Base-by-base conservation (phyloP, 495 filamentous ascomycete species). In the Chaetomium fimeti region DNA sequence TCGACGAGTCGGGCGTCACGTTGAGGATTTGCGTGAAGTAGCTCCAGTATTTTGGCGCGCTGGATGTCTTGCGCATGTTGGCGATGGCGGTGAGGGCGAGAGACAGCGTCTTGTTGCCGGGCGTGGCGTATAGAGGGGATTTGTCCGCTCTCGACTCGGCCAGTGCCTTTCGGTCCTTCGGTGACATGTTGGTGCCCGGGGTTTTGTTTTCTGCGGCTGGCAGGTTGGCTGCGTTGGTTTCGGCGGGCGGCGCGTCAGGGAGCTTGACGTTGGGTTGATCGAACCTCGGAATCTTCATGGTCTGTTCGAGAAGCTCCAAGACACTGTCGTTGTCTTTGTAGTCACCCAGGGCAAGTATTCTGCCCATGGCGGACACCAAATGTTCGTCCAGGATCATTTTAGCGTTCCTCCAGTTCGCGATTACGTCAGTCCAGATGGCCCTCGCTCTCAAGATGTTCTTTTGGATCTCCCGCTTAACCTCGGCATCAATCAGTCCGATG, bases 351-450 rank as follows among this genome's bases (percentile, higher is more conserved):
- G 90, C 71, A 8, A 97, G 79, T 3, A 96, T 63, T 24, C 84
- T 78, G 13, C 88, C 91, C 89, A 97, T 93, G 6, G 90, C 79
- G 62, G 82, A 84, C 11, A 92, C 87, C 3, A 97, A 76, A 47
- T 82, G 75, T 66, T 91, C 89, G 68, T 96, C 91, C 28, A 97
- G 76, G 58, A 79, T 65, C 15, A 97, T 61, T 51, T 85, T 79
- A 15, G 87, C 90, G 29, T 81, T 78, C 40, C 76, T 79, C 93
- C 93, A 97, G 55, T 86, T 84, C 22, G 79, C 75, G 13, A 89
- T 74, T 27, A 96, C 78, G 67, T 94, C 91, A n/a, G 83, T 77
- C 94, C 94, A 98, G 27, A 97, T 76, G 13, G 80, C 76, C 59
- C 87, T 85, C 2, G 83, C 93, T 77, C 55, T 82, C 64, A 57